phyloP scores from a whole-genome alignment of 345 rosid species.

The Citrus sp. region DNA sequence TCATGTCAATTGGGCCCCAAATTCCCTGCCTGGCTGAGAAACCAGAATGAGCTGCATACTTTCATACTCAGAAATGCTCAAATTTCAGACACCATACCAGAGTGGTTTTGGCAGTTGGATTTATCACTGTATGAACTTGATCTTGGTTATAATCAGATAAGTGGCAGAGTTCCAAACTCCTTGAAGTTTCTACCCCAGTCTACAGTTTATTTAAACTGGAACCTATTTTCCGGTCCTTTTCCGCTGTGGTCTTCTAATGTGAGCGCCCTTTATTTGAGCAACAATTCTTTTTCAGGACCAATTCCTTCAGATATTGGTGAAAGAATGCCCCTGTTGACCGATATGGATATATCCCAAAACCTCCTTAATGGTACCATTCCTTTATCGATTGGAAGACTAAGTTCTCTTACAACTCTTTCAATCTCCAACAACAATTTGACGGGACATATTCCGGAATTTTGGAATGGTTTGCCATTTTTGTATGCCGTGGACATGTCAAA shows the following conservation, averaged over 20 bases:
- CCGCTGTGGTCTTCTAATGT: slow-evolving; percentile 24
- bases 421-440: slow-evolving; percentile 5
- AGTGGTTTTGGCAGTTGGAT: slow-evolving; percentile 18
- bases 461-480: neutral
- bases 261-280: slow-evolving; percentile 1
- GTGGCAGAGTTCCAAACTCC: slow-evolving; percentile 13
- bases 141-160: slow-evolving; percentile 17
- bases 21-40: slow-evolving; percentile 18
- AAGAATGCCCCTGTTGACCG: slow-evolving; percentile 7
- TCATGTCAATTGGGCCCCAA: slow-evolving; percentile 17
- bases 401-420: neutral
- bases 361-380: slow-evolving; percentile 15
- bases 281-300: slow-evolving; percentile 24
- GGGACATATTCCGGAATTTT: slow-evolving; percentile 11
- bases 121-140: neutral
- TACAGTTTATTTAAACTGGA: slow-evolving; percentile 7
- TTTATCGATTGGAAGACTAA: neutral
- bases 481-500: neutral
- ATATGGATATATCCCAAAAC: slow-evolving; percentile 19
- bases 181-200: neutral
- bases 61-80: neutral
- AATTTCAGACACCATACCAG: slow-evolving; percentile 18
- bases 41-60: slow-evolving; percentile 6
- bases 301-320: slow-evolving; percentile 17
- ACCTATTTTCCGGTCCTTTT: slow-evolving; percentile 21